Evolutionary conservation across 352 stramenopile genomes (phyloP).

Genomic region (Pythium chondricola): DNA sequence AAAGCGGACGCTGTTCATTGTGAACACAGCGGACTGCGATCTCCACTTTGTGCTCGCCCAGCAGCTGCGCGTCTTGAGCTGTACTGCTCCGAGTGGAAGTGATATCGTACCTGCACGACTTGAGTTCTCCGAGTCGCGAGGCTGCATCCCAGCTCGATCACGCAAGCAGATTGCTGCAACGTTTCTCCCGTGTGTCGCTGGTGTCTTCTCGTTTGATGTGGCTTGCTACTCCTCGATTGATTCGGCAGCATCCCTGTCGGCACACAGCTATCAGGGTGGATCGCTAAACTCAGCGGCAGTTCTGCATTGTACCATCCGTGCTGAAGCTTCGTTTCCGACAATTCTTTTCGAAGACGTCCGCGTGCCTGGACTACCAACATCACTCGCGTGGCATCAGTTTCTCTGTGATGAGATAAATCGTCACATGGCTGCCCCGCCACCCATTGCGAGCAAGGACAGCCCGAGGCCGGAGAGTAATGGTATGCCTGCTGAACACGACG

Average conservation of each 20-base stretch:
- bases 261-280: too few species aligned
- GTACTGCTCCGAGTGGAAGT: neutral
- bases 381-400: slow-evolving; percentile 67
- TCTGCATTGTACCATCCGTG: slow-evolving; percentile 42
- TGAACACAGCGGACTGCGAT: slow-evolving; percentile 80
- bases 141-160: slow-evolving; percentile 65
- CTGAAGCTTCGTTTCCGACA: slow-evolving; percentile 82
- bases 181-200: slow-evolving; percentile 58
- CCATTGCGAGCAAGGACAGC: slow-evolving; percentile 17
- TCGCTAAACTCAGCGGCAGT: slow-evolving; percentile 11
- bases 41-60: slow-evolving; percentile 45
- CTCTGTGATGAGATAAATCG: slow-evolving; percentile 67
- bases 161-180: slow-evolving; percentile 74
- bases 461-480: neutral
- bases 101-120: slow-evolving; percentile 18
- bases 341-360: slow-evolving; percentile 82
- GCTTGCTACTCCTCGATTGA: slow-evolving; percentile 34
- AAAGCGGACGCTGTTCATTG: slow-evolving; percentile 56
- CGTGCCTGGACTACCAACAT: slow-evolving; percentile 40
- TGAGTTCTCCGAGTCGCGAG: slow-evolving; percentile 52
- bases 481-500: slow-evolving; percentile 7
- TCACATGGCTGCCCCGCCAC: slow-evolving; percentile 51
- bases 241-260: neutral
- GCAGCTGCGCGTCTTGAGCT: slow-evolving; percentile 21
- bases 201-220: slow-evolving; percentile 69